A percentile compares a stretch with the other conserved stretches of the same genome.
Evolutionary conservation across 305 asterid species (phyloP).

Genomic region (Solanum hybrid): DNA sequence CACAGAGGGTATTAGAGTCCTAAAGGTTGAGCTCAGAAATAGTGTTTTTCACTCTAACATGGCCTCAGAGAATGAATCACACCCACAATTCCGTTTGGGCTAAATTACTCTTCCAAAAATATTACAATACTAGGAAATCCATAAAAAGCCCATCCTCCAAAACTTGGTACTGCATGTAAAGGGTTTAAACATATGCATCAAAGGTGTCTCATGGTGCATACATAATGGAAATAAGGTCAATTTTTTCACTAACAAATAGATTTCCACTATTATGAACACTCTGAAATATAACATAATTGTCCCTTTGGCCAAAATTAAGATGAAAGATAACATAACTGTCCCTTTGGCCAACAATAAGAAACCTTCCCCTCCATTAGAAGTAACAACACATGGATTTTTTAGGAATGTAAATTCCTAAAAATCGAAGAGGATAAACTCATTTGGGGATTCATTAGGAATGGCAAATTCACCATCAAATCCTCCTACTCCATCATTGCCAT

Average conservation of each 20-base stretch:
- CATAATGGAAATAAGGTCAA: neutral
- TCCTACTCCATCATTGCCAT: neutral
- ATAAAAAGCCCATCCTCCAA: neutral
- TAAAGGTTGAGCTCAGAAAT: neutral
- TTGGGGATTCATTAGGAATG: neutral
- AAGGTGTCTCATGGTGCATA: neutral
- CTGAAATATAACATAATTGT: neutral
- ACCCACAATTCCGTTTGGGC: neutral
- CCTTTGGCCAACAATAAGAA: neutral
- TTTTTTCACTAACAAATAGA: neutral
- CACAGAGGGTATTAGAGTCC: neutral
- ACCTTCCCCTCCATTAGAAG: neutral
- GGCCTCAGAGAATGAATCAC: neutral
- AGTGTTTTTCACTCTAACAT: neutral
- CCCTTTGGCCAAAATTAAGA: neutral
- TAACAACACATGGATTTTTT: neutral
- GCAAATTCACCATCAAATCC: neutral
- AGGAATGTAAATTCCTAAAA: neutral
- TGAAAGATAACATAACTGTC: no score
- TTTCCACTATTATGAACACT: no score
- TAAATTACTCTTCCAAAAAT: neutral
- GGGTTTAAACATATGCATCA: neutral
- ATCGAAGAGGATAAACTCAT: neutral
- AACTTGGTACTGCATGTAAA: neutral
- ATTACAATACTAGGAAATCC: neutral